phyloP scores from a whole-genome alignment of 1,284 basidiomycete genomes.

The Flammula alnicola region DNA sequence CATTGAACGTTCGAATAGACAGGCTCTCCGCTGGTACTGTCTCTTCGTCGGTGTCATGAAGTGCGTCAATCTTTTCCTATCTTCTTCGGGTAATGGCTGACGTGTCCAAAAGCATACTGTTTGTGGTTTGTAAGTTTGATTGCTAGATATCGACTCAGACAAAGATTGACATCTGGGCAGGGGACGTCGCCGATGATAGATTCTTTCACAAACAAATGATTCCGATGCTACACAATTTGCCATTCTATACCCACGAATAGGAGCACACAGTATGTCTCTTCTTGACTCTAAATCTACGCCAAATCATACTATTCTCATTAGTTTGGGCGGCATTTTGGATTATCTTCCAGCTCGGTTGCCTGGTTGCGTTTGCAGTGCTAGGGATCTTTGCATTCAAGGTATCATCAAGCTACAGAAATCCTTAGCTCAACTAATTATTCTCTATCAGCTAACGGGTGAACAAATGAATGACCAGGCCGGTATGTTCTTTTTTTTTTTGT shows the following conservation, averaged over 20 bases:
- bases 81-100: slow-evolving; percentile 9
- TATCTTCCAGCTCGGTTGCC: slow-evolving; percentile 65
- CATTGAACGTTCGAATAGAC: slow-evolving; percentile 25
- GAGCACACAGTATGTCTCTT: slow-evolving; percentile 61
- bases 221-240: slow-evolving; percentile 82
- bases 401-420: slow-evolving; percentile 7
- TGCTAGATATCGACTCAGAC: not conserved
- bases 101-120: slow-evolving; percentile 60
- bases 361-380: slow-evolving; percentile 72
- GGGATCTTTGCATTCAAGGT: slow-evolving; percentile 80
- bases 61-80: slow-evolving; percentile 45
- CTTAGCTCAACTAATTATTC: not conserved
- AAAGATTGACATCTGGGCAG: slow-evolving; percentile 38
- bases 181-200: slow-evolving; percentile 84
- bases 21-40: slow-evolving; percentile 81
- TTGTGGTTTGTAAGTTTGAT: slow-evolving; percentile 67
- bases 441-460: slow-evolving; percentile 46
- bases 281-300: not conserved
- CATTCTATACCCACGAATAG: slow-evolving; percentile 66
- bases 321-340: slow-evolving; percentile 82
- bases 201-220: slow-evolving; percentile 87
- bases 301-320: slow-evolving; percentile 29
- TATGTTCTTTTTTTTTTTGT: slow-evolving; percentile 32
- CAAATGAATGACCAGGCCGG: slow-evolving; percentile 66
- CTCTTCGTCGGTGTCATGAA: slow-evolving; percentile 84